Evolutionary conservation across 768 basidiomycete genomes (phyloP).

Genomic region (Leccinum fibrillosum): DNA sequence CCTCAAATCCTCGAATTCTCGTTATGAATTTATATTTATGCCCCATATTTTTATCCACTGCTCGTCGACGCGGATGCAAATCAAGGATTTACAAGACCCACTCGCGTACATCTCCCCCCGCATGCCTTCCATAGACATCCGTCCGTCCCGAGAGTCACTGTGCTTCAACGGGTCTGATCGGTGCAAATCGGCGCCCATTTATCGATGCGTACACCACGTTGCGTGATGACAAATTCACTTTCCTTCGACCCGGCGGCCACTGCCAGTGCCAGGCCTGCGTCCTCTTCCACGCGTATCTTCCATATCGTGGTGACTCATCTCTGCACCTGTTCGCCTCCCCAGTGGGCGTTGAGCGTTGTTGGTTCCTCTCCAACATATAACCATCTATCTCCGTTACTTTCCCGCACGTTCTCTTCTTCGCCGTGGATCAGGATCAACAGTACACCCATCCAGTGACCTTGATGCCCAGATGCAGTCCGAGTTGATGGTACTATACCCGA

Average conservation of each 20-base stretch:
- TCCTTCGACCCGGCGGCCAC: slow-evolving; percentile 23
- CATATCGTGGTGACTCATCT: not conserved
- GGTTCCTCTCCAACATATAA: not conserved
- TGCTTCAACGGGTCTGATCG: not conserved
- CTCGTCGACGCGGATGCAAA: not conserved
- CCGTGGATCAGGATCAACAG: slow-evolving; percentile 31
- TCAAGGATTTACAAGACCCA: not conserved
- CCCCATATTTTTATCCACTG: slow-evolving; percentile 23
- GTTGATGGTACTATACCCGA: slow-evolving; percentile 6
- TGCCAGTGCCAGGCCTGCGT: slow-evolving; percentile 1
- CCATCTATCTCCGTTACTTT: slow-evolving; percentile 20
- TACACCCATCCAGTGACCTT: slow-evolving; percentile 11
- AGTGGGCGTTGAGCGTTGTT: not conserved
- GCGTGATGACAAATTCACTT: slow-evolving; percentile 18
- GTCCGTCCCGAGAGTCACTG: not conserved
- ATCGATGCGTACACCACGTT: slow-evolving; percentile 14
- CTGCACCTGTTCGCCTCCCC: not conserved
- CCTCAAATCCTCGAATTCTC: slow-evolving; percentile 10
- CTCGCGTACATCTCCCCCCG: not conserved
- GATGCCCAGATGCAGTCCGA: slow-evolving; percentile 4
- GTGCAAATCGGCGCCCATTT: slow-evolving; percentile 5
- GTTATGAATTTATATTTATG: slow-evolving; percentile 19
- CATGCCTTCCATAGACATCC: not conserved
- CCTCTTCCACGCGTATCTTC: slow-evolving; percentile 4
- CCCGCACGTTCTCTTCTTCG: slow-evolving; percentile 25